A percentile compares a stretch with the other conserved stretches of the same genome.
These are phyloP conservation scores for Lycium barbarum DNA, from an alignment of 257 asterid genomes.

Conservation along the genomic window DNA sequence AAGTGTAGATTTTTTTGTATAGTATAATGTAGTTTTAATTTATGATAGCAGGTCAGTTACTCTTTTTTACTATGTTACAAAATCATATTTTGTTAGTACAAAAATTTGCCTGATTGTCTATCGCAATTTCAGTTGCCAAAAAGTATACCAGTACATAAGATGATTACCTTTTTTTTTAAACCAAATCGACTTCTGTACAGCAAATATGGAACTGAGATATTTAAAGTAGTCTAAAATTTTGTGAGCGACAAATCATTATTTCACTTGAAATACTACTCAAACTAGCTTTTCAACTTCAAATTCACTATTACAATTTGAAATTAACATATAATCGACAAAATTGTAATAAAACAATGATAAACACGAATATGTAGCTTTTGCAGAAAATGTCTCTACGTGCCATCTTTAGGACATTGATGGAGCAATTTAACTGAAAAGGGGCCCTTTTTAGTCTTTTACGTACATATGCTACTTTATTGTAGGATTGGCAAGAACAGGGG, in stretches of 20 bases:
- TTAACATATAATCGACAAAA: neutral
- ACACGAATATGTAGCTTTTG: too few relatives aligned
- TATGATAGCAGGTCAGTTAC: neutral
- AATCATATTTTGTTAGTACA: too few relatives aligned
- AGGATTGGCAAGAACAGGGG: constrained; percentile 78
- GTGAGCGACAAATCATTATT: neutral
- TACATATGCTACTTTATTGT: neutral
- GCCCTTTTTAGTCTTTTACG: neutral
- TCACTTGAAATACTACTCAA: too few relatives aligned
- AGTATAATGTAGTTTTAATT: neutral
- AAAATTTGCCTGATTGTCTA: neutral
- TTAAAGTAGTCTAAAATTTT: too few relatives aligned
- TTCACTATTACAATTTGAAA: too few relatives aligned
- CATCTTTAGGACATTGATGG: too few relatives aligned
- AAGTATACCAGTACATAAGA: neutral
- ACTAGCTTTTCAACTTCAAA: neutral
- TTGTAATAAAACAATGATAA: neutral
- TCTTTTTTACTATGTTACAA: neutral
- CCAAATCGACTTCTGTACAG: neutral
- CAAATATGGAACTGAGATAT: neutral
- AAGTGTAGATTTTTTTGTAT: neutral
- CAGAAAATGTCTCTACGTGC: too few relatives aligned
- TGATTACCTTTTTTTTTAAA: too few relatives aligned
- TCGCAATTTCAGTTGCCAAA: neutral
- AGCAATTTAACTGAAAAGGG: too few relatives aligned